Base-by-base conservation (phyloP, 202 grass and related monocot species). In the Dendrocalamus latiflorus region DNA sequence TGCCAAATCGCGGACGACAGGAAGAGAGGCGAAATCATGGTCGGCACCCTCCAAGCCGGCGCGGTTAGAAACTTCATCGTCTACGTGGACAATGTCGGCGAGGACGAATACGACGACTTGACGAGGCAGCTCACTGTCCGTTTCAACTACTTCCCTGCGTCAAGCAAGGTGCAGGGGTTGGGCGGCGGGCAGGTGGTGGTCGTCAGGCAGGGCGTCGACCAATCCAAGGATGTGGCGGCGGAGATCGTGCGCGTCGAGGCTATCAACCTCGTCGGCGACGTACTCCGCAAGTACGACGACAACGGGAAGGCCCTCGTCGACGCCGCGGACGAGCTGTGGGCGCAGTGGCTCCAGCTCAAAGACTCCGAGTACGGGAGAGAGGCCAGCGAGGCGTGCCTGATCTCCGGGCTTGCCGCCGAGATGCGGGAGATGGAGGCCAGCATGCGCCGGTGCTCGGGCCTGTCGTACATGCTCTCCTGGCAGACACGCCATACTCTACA, bases 151-250 rank as follows among this genome's bases (percentile, higher is more conserved):
- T 3, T 0, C 2, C 2, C 0, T 43, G 6, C 2, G 3, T 10
- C 8, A n/a, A 10, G 3, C 54, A 24, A 0, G 9, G 9, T 0
- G 3, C 0, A 30, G 3, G 4, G 0, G 17, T 0, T 0, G 0
- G 0, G 4, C 1, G 6, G 34, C 5, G 75, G 8, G 24, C 4
- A 21, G 75, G 58, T 34, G 41, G 2, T 48, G 6, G 43, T 20
- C 25, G 42, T 77, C 25, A 64, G 1, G 17, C 1, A 64, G 3
- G 41, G 42, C 21, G 1, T 2, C 1, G 1, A 8, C 5, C 0
- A 9, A 2, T 77, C 75, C 16, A 77, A 30, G 58, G 3, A 33
- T 42, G 25, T 64, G 58, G 75, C 41, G 16, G 58, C 75, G 42
- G 75, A 77, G 75, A 63, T 77, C 3, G 58, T 77, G 5, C 75